Percentiles rank a stretch among this genome's conserved stretches.
These are phyloP conservation scores for Brettanomyces sp. DNA, from an alignment of 805 yeast genomes.

Conservation along the genomic window DNA sequence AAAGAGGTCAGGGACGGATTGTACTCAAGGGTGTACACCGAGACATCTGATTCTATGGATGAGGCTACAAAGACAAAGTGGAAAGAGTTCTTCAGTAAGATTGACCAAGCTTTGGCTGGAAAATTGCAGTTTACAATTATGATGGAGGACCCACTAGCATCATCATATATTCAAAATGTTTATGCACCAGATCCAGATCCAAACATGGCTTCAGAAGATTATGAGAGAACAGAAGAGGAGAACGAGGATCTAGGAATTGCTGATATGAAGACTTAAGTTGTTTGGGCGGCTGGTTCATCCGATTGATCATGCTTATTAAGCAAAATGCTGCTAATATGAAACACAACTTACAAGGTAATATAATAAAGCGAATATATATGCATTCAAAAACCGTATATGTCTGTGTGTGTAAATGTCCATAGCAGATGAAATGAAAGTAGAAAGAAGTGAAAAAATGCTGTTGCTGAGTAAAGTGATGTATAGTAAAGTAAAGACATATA, in stretches of 20 bases:
- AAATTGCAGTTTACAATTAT: constrained; percentile 70
- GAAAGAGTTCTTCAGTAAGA: constrained; percentile 64
- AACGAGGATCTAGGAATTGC: constrained; percentile 85
- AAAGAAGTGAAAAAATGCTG: too few relatives aligned
- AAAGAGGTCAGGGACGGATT: constrained; percentile 86
- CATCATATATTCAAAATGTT: constrained; percentile 94
- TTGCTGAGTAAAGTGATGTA: too few relatives aligned
- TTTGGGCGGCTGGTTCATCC: not conserved
- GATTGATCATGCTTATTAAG: too few relatives aligned
- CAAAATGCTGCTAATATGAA: too few relatives aligned
- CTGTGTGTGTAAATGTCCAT: too few relatives aligned
- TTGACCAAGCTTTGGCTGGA: constrained; percentile 77
- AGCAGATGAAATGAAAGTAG: too few relatives aligned
- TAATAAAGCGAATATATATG: too few relatives aligned
- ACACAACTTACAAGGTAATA: too few relatives aligned
- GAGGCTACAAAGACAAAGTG: constrained; percentile 69
- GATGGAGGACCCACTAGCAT: constrained; percentile 93
- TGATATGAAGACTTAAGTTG: constrained; percentile 27
- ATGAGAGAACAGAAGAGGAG: constrained; percentile 79
- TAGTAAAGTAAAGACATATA: too few relatives aligned
- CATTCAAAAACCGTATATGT: too few relatives aligned
- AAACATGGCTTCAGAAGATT: constrained; percentile 84
- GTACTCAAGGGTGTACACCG: constrained; percentile 71
- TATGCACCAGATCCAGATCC: constrained; percentile 99
- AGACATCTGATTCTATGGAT: constrained; percentile 89